Evolutionary conservation across 805 yeast genomes (phyloP).

Genomic region (Debaryomyces prosopidis): DNA sequence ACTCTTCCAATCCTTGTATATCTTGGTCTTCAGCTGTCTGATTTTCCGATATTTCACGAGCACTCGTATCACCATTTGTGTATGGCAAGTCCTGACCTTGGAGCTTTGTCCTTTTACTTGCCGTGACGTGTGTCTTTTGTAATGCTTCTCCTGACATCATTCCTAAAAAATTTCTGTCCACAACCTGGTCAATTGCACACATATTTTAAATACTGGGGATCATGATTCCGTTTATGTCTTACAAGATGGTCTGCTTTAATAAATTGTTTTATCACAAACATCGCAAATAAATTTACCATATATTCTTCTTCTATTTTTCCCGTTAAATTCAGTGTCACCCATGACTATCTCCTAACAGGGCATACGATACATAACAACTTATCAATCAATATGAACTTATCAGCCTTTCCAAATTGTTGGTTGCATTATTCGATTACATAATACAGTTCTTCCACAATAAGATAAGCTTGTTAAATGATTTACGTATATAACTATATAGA

Average conservation of each 20-base stretch:
- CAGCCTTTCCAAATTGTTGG: neutral
- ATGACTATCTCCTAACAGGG: no score
- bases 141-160: slow-evolving; percentile 24
- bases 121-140: slow-evolving; percentile 14
- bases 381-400: no score
- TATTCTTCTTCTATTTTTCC: slow-evolving; percentile 17
- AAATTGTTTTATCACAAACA: slow-evolving; percentile 51
- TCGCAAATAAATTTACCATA: slow-evolving; percentile 40
- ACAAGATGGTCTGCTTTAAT: slow-evolving; percentile 62
- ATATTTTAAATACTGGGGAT: slow-evolving; percentile 9
- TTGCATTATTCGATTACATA: neutral
- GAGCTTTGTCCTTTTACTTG: neutral
- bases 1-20: neutral
- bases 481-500: neutral
- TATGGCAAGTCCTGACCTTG: no score
- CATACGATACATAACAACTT: no score
- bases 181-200: slow-evolving; percentile 20
- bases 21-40: neutral
- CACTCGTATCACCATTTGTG: neutral
- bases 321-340: neutral
- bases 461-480: neutral
- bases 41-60: neutral
- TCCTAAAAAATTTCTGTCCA: slow-evolving; percentile 15
- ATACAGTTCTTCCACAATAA: neutral
- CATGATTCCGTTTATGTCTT: slow-evolving; percentile 60